These are phyloP conservation scores for Beauveria australis DNA, from an alignment of 2,329 filamentous ascomycete species.

Conservation along the genomic window DNA sequence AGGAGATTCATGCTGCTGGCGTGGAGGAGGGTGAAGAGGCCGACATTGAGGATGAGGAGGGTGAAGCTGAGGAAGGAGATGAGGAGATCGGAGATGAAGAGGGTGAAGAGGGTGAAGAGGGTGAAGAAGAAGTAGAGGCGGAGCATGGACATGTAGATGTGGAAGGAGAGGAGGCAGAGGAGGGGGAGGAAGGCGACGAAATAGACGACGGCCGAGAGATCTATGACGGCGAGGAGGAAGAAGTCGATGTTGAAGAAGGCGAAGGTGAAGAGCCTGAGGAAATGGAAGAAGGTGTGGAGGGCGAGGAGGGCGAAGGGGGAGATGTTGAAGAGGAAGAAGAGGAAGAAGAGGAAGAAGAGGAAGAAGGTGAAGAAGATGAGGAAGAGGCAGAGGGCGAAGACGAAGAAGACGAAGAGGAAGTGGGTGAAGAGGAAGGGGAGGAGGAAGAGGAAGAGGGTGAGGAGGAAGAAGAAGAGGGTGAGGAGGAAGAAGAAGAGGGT, in stretches of 20 bases:
- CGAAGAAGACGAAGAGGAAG: slow-evolving; percentile 20
- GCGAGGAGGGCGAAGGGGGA: slow-evolving; percentile 13
- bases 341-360: slow-evolving; percentile 13
- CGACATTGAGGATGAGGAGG: slow-evolving; percentile 8
- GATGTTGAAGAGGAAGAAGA: slow-evolving; percentile 14
- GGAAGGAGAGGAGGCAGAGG: slow-evolving; percentile 18
- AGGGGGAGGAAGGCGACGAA: slow-evolving; percentile 20
- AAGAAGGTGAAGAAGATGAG: slow-evolving; percentile 15
- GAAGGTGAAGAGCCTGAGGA: slow-evolving; percentile 9
- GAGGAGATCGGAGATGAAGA: slow-evolving; percentile 12
- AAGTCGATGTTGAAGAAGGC: slow-evolving; percentile 12
- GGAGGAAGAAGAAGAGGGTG: slow-evolving; percentile 14
- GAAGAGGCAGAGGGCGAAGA: slow-evolving; percentile 18
- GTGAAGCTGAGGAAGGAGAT: slow-evolving; percentile 15
- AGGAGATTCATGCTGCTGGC: slow-evolving; percentile 20
- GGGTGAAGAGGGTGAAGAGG: slow-evolving; percentile 13
- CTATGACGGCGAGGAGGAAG: slow-evolving; percentile 13
- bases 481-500: slow-evolving; percentile 14
- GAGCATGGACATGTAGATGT: slow-evolving; percentile 16
- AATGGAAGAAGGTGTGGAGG: slow-evolving; percentile 12
- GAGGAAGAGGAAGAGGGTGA: slow-evolving; percentile 19
- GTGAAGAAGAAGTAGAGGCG: slow-evolving; percentile 13
- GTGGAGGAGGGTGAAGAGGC: slow-evolving; percentile 13
- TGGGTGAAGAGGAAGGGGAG: slow-evolving; percentile 11
- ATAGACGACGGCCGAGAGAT: slow-evolving; percentile 14